Base-by-base conservation (phyloP, 78 protist species). In the Polysphondylium violaceum region DNA sequence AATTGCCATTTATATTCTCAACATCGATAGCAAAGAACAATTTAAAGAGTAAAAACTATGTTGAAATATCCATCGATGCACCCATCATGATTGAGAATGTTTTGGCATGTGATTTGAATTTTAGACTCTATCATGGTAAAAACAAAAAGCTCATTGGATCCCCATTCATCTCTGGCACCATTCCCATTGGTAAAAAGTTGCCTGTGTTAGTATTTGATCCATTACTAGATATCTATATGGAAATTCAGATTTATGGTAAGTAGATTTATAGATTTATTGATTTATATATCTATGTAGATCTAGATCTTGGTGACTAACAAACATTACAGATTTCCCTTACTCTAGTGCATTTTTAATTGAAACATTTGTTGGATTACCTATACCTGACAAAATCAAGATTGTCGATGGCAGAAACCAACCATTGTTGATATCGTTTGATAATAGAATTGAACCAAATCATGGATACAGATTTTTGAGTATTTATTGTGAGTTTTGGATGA, bases 401-500 rank as follows among this genome's bases (percentile, higher is more conserved):
- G 35, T 41, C 29, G 91, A 83, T 44, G 14, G 35, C 0, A 27
- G 31, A 19, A 73, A 58, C n/a, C 44, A 38, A 43, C 91, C 91
- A 19, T 21, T 83, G 21, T 33, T 83, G 25, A 83, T 83, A 27
- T 41, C 74, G 19, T 83, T 83, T 69, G 91, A 83, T 33, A 83
- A 83, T 44, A 67, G 91, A 58, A 29, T 83, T 38, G 60, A 83
- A 19, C 61, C 91, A 29, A 55, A 55, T 67, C n/a, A n/a, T n/a
- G 91, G 91, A 1, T 41, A 47, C 40, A 51, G 91, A 67, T 51
- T 58, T 33, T 43, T 83, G 14, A 69, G 43, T 2, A 65, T 88
- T 19, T 88, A 55, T 50, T 76, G 94, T 38, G 88, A 75, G 21
- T 88, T 55, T 56, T 88, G 94, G 94, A 53, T 88, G 86, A 67